These are phyloP conservation scores for Sclerotiophoma versabilis DNA, from an alignment of 2,329 filamentous ascomycete genomes.

Conservation along the genomic window DNA sequence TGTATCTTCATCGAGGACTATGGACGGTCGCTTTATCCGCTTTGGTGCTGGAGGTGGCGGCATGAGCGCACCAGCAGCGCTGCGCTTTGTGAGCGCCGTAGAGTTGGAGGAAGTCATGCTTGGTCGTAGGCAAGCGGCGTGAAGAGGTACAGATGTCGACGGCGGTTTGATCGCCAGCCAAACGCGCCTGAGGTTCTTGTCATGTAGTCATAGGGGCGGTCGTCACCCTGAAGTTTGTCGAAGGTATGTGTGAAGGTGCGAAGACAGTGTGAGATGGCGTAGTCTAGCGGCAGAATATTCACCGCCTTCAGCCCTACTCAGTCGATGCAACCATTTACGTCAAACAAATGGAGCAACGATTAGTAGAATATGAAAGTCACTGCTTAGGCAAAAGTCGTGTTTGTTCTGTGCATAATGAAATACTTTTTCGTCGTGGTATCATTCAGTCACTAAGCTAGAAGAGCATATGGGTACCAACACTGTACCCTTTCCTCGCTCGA, in stretches of 20 bases:
- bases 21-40: conserved; percentile 87
- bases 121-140: not conserved
- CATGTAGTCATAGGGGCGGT: conserved; percentile 4
- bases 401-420: not conserved
- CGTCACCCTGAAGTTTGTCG: not conserved
- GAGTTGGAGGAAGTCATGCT: conserved; percentile 51
- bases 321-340: not conserved
- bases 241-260: not conserved
- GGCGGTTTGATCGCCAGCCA: conserved; percentile 9
- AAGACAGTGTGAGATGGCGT: conserved; percentile 11
- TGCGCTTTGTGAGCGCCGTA: conserved; percentile 71
- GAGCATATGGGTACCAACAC: conserved; percentile 19
- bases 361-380: not conserved
- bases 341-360: not conserved
- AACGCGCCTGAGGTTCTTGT: conserved; percentile 1
- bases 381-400: too few species aligned
- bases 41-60: conserved; percentile 84
- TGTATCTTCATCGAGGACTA: conserved; percentile 89
- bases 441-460: conserved; percentile 37
- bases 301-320: conserved; percentile 7
- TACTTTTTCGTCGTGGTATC: conserved; percentile 28
- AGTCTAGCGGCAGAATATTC: conserved; percentile 8
- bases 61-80: conserved; percentile 76
- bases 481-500: conserved; percentile 29
- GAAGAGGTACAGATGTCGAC: not conserved